Percentiles rank a stretch among this genome's conserved stretches.
Conservation (phyloP, 371 early-diverging fungal species). For the Mortierella sp. region DNA sequence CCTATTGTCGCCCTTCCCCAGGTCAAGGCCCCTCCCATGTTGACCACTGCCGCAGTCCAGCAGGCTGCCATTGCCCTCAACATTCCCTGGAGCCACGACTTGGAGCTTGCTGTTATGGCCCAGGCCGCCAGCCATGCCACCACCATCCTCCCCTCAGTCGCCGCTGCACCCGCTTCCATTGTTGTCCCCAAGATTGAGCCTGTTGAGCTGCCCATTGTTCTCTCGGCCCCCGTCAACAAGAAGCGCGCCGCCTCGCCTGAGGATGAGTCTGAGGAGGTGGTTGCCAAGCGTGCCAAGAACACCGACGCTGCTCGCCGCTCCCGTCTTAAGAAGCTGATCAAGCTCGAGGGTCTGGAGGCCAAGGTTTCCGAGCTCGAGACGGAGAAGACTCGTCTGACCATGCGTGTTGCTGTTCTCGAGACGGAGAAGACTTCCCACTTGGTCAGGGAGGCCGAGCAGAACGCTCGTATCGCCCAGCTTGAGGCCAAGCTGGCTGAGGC, state of each 20-base stretch:
- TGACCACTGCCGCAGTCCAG: slow-evolving; percentile 45
- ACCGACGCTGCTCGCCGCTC: slow-evolving; percentile 95
- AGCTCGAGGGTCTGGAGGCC: slow-evolving; percentile 85
- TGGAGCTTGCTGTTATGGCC: slow-evolving; percentile 47
- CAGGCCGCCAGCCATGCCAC: slow-evolving; percentile 35
- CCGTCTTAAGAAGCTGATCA: slow-evolving; percentile 85
- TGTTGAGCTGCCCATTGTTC: slow-evolving; percentile 21
- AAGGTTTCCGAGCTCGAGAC: slow-evolving; percentile 81
- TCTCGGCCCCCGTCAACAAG: slow-evolving; percentile 2
- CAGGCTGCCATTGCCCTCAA: slow-evolving; percentile 52
- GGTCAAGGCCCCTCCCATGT: slow-evolving; percentile 15
- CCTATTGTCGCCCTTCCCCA: slow-evolving; percentile 12
- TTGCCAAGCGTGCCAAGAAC: slow-evolving; percentile 86
- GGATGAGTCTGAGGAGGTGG: slow-evolving; percentile 68
- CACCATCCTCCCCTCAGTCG: not conserved
- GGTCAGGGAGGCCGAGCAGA: slow-evolving; percentile 73
- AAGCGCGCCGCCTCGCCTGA: slow-evolving; percentile 17
- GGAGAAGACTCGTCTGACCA: slow-evolving; percentile 75
- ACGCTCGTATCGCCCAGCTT: slow-evolving; percentile 71
- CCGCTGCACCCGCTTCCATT: slow-evolving; percentile 5
- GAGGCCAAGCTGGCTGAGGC: slow-evolving; percentile 77
- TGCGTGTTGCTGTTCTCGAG: slow-evolving; percentile 78
- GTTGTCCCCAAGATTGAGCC: slow-evolving; percentile 43
- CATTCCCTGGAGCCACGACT: slow-evolving; percentile 51
- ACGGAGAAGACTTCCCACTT: slow-evolving; percentile 70